Percentiles rank a stretch among this genome's conserved stretches.
Conservation (phyloP, 352 stramenopile species). For the Nothophytophthora sp. region DNA sequence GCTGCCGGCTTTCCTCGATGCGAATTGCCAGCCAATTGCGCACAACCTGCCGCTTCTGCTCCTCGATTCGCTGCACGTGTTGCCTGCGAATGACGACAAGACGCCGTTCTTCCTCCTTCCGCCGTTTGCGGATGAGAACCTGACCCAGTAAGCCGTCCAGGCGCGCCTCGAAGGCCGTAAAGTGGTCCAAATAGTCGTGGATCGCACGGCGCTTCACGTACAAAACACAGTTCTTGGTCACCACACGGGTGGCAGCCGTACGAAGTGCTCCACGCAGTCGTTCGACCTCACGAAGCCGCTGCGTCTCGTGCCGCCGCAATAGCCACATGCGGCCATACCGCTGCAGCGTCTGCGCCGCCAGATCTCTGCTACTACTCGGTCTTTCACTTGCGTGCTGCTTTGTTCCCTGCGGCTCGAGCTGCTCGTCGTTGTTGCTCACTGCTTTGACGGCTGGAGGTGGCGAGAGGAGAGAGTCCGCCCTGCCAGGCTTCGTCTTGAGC, state of each 20-base stretch:
- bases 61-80: slow-evolving; percentile 3
- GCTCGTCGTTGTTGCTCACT: slow-evolving; percentile 15
- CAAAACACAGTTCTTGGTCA: slow-evolving; percentile 13
- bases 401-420: not conserved
- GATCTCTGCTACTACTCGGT: not conserved
- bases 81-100: slow-evolving; percentile 7
- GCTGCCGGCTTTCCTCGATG: not conserved
- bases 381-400: not conserved
- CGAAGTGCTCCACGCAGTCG: slow-evolving; percentile 10
- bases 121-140: slow-evolving; percentile 10
- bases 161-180: slow-evolving; percentile 7
- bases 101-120: slow-evolving; percentile 15
- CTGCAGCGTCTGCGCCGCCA: slow-evolving; percentile 22
- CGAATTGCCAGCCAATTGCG: slow-evolving; percentile 4
- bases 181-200: slow-evolving; percentile 9
- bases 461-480: too few species aligned
- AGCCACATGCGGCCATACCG: slow-evolving; percentile 24
- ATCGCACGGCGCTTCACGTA: slow-evolving; percentile 21
- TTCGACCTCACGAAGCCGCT: slow-evolving; percentile 6
- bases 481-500: too few species aligned
- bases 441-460: not conserved
- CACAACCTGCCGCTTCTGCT: slow-evolving; percentile 2
- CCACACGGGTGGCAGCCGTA: slow-evolving; percentile 9
- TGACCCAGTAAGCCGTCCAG: slow-evolving; percentile 10
- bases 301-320: slow-evolving; percentile 19